A percentile compares a stretch with the other conserved stretches of the same genome.
Evolutionary conservation across 78 protist species (phyloP).

Genomic region (Neovahlkampfia damariscottae): DNA sequence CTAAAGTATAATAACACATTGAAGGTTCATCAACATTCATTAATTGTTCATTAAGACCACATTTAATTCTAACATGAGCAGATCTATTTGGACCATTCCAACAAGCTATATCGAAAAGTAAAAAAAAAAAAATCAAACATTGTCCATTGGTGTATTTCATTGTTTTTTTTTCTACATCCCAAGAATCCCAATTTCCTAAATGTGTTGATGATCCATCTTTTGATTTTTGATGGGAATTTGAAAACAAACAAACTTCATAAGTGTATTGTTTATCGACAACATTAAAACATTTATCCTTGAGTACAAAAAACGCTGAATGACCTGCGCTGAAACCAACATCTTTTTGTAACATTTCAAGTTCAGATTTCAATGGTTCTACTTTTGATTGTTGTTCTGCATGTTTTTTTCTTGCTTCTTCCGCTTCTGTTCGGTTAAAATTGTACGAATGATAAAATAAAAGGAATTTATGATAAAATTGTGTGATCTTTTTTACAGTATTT

Average conservation of each 20-base stretch:
- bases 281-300: background rate
- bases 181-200: too few species aligned
- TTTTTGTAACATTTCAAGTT: background rate
- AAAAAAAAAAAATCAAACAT: too few species aligned
- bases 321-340: background rate
- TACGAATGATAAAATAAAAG: background rate
- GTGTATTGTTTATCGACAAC: background rate
- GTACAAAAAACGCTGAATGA: background rate
- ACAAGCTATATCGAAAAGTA: too few species aligned
- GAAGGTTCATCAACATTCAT: slow-evolving; percentile 47
- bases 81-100: background rate
- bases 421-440: background rate
- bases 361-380: background rate
- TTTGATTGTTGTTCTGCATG: background rate
- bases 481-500: background rate
- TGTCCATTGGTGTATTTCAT: too few species aligned
- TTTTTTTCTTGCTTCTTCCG: background rate
- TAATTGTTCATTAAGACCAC: slow-evolving; percentile 38
- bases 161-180: too few species aligned
- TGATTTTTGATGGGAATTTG: too few species aligned
- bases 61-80: slow-evolving; percentile 19
- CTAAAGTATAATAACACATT: slow-evolving; percentile 49
- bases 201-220: too few species aligned
- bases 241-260: background rate
- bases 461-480: background rate